Conservation (phyloP, 2,329 filamentous ascomycete genomes). For the Phaeosphaeria sp. region DNA sequence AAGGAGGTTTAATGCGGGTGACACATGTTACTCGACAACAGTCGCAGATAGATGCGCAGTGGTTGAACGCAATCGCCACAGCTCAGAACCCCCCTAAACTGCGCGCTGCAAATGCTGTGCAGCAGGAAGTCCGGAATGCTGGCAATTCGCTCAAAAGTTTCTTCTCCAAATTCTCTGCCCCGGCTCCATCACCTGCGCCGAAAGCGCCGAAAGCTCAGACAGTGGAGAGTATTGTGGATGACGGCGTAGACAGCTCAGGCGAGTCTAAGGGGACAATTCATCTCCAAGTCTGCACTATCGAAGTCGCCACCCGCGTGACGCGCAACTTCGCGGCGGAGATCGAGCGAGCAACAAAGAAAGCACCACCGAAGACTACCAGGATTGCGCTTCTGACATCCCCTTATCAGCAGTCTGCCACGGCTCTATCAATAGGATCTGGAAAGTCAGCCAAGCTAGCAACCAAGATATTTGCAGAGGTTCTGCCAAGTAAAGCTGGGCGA, state of each 20-base stretch:
- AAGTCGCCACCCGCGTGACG: slow-evolving; percentile 77
- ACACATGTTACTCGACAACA: slow-evolving; percentile 80
- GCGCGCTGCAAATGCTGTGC: slow-evolving; percentile 40
- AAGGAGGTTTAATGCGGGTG: slow-evolving; percentile 88
- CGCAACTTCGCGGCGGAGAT: slow-evolving; percentile 80
- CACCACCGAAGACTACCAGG: slow-evolving; percentile 85
- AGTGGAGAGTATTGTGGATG: slow-evolving; percentile 17
- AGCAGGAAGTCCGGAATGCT: slow-evolving; percentile 43
- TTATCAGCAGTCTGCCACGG: slow-evolving; percentile 78
- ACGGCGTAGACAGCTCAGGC: slow-evolving; percentile 71
- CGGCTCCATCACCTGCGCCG: slow-evolving; percentile 24
- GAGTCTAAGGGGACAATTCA: slow-evolving; percentile 81
- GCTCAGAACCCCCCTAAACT: slow-evolving; percentile 63
- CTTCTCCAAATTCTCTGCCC: slow-evolving; percentile 46
- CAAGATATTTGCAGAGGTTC: slow-evolving; percentile 87
- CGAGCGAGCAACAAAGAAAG: slow-evolving; percentile 95
- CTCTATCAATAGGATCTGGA: slow-evolving; percentile 61
- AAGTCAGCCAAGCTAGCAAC: slow-evolving; percentile 62
- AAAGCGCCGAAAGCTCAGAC: slow-evolving; percentile 27
- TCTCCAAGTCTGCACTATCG: slow-evolving; percentile 83
- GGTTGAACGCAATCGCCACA: slow-evolving; percentile 88
- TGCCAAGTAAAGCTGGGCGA: slow-evolving; percentile 86
- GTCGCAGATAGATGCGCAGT: slow-evolving; percentile 88
- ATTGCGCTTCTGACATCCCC: slow-evolving; percentile 90
- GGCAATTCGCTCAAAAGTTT: slow-evolving; percentile 48